Conservation (phyloP, 2,329 filamentous ascomycete genomes). For the Lizonia empirigonia region DNA sequence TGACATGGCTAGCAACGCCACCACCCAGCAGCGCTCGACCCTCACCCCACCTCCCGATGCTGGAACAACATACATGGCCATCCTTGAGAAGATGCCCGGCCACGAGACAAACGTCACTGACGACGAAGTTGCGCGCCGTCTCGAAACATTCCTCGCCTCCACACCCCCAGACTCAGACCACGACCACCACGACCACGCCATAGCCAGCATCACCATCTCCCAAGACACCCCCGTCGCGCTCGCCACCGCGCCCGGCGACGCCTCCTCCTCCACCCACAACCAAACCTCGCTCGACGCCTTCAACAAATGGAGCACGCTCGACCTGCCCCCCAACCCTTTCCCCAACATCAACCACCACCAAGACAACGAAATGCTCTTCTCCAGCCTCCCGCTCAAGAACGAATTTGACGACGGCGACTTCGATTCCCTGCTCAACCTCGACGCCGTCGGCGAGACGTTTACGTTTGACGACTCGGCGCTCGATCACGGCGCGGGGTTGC, state of each 20-base stretch:
- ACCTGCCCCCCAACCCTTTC: conserved; percentile 27
- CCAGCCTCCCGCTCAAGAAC: conserved; percentile 43
- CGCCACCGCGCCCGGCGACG: conserved; percentile 13
- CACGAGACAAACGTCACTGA: conserved; percentile 46
- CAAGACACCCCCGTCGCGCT: conserved; percentile 24
- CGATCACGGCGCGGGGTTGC: conserved; percentile 18
- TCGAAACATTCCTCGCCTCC: conserved; percentile 58
- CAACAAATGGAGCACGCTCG: conserved; percentile 31
- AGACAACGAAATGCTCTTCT: conserved; percentile 44
- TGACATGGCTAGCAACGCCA: conserved; percentile 32
- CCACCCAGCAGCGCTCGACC: conserved; percentile 29
- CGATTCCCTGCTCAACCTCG: conserved; percentile 48
- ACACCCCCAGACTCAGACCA: conserved; percentile 55
- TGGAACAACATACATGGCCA: conserved; percentile 42
- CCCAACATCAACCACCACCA: conserved; percentile 42
- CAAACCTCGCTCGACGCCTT: conserved; percentile 6
- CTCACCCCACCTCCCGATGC: conserved; percentile 51
- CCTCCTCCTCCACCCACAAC: neutral
- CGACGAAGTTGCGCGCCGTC: conserved; percentile 54
- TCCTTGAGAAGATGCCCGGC: conserved; percentile 38
- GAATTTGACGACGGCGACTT: conserved; percentile 51
- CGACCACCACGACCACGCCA: conserved; percentile 37
- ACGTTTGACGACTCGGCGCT: conserved; percentile 39
- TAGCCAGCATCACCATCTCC: conserved; percentile 39
- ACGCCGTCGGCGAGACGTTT: conserved; percentile 48